These are phyloP conservation scores for Ascochyta pisi DNA, from an alignment of 2,329 filamentous ascomycete species.

Conservation along the genomic window DNA sequence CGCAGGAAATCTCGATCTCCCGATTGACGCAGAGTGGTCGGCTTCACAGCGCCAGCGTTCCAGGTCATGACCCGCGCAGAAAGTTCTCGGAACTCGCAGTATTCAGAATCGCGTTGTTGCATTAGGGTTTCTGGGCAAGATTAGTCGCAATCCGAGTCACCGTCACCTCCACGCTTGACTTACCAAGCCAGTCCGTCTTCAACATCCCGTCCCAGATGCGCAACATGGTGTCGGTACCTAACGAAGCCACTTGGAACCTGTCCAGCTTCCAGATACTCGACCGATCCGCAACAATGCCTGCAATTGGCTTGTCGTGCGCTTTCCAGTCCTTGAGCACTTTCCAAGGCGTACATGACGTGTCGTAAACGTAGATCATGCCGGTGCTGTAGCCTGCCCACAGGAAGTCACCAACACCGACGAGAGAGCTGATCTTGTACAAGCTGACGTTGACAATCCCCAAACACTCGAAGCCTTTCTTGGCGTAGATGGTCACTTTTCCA, in stretches of 20 bases:
- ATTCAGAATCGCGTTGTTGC: constrained; percentile 81
- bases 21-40: constrained; percentile 75
- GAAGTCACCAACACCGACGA: constrained; percentile 79
- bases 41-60: constrained; percentile 98
- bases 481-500: constrained; percentile 95
- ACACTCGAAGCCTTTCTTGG: constrained; percentile 75
- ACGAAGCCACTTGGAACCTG: constrained; percentile 80
- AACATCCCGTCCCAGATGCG: constrained; percentile 91
- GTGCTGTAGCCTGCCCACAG: constrained; percentile 96
- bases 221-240: constrained; percentile 86
- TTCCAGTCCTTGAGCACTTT: constrained; percentile 92
- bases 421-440: constrained; percentile 90
- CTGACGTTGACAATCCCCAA: constrained; percentile 84
- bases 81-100: constrained; percentile 84
- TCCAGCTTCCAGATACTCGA: constrained; percentile 87
- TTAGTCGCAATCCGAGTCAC: neutral
- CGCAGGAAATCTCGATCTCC: constrained; percentile 80
- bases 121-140: constrained; percentile 72
- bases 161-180: constrained; percentile 24
- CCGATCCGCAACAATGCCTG: constrained; percentile 77
- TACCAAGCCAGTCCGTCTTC: constrained; percentile 89
- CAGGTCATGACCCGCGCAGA: constrained; percentile 85
- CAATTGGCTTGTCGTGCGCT: constrained; percentile 83
- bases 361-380: constrained; percentile 92
- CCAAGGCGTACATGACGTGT: constrained; percentile 84